These are phyloP conservation scores for Pseudogymnoascus sp. DNA, from an alignment of 2,329 filamentous ascomycete genomes.

Conservation along the genomic window DNA sequence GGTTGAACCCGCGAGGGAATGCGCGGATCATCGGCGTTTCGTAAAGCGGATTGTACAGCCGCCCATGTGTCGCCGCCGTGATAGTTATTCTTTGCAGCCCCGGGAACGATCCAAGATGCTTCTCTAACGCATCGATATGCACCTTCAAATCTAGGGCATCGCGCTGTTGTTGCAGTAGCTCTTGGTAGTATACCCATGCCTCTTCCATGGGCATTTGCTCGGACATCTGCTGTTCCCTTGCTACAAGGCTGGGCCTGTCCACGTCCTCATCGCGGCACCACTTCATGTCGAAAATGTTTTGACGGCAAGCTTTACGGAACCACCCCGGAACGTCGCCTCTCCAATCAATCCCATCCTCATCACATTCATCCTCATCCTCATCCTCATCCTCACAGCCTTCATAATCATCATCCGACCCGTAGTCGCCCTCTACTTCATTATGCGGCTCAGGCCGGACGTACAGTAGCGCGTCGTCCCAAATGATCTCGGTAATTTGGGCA, in stretches of 20 bases:
- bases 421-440: not conserved
- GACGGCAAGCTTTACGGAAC: not conserved
- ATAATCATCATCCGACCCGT: not conserved
- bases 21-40: no score
- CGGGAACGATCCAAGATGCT: constrained; percentile 29
- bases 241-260: not conserved
- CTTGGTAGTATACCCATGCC: constrained; percentile 27
- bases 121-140: constrained; percentile 28
- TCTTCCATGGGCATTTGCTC: constrained; percentile 17
- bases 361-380: not conserved
- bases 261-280: not conserved
- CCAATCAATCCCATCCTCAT: not conserved
- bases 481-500: constrained; percentile 28
- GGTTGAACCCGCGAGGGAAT: no score
- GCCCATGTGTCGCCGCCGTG: constrained; percentile 20
- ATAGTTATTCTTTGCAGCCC: constrained; percentile 30
- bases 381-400: not conserved
- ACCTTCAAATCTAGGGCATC: constrained; percentile 21
- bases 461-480: constrained; percentile 30
- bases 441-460: not conserved
- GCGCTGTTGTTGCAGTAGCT: constrained; percentile 28
- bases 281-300: no score
- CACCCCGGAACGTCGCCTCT: not conserved
- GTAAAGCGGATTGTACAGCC: no score
- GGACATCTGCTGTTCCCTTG: not conserved